Base-by-base conservation (phyloP, 257 asterid genomes). In the Nyctanthes arbortristis region DNA sequence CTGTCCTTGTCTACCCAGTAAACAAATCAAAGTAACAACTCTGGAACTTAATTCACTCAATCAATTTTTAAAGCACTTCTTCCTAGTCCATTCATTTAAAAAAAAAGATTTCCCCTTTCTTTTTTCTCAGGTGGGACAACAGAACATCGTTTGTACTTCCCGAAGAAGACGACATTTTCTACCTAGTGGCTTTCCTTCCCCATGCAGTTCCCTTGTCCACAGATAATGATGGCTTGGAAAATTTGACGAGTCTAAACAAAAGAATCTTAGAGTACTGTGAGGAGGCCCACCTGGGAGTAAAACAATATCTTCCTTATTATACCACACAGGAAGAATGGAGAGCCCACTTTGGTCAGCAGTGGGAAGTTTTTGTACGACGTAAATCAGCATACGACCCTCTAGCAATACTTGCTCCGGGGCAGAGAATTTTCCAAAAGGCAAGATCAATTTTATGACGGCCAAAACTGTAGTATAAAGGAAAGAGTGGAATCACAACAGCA, bases 391-490 rank as follows among this genome's bases (percentile, higher is more conserved):
- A 90, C 63, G 98, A 90, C 77, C 97, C 98, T 37, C 84, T 90
- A 74, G 85, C 96, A 18, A 85, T 90, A 65, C 96, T 90, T 29
- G 89, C 94, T 22, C 98, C 98, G 0, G 98, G 98, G 4, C 98
- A 93, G 82, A 85, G 90, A 72, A 89, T 93, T 75, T 93, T 93
- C 37, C 96, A 73, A 36, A 88, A 87, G 74, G 75, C 81, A 61
- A 70, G 81, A 66, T 88, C 88, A 18, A 45, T 69, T 80, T 87
- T 84, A 67, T 93, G 89, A 90, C 82, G n/a, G 43, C 27, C 4
- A 64, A 30, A 25, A 61, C n/a, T 36, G 61, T 22, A 57, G 33
- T 31, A 4, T 64, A 40, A 45, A 34, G 2, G 56, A 69, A 69
- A 52, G 57, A 28, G 43, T 14, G 34, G 47, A 60, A 33, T 63